These are phyloP conservation scores for Aschersonia sp. DNA, from an alignment of 2,329 filamentous ascomycete species.

Conservation along the genomic window DNA sequence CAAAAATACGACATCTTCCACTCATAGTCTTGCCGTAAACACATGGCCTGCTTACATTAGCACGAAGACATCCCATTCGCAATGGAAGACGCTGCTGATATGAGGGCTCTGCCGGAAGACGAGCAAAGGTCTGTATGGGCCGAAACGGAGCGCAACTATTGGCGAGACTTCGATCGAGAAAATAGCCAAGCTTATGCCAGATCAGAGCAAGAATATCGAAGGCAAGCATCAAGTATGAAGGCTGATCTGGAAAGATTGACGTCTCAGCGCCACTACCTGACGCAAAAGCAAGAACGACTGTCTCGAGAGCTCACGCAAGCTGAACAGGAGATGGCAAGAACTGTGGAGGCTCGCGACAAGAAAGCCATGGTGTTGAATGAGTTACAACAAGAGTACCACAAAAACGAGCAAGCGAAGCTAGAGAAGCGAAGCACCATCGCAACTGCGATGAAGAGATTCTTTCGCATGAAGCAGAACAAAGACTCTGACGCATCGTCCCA, in stretches of 20 bases:
- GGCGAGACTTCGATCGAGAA: slow-evolving; percentile 13
- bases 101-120: slow-evolving; percentile 15
- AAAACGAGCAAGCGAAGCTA: slow-evolving; percentile 13
- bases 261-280: slow-evolving; percentile 13
- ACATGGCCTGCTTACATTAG: not conserved
- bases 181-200: slow-evolving; percentile 10
- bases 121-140: slow-evolving; percentile 20
- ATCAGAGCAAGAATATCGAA: slow-evolving; percentile 12
- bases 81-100: slow-evolving; percentile 9
- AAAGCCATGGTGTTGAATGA: slow-evolving; percentile 18
- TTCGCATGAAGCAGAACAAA: slow-evolving; percentile 15
- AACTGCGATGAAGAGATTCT: slow-evolving; percentile 18
- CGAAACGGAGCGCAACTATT: slow-evolving; percentile 21
- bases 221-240: slow-evolving; percentile 11
- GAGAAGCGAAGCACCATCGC: slow-evolving; percentile 13
- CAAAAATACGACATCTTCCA: not conserved
- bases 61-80: not conserved
- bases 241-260: slow-evolving; percentile 15
- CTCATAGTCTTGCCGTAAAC: not conserved
- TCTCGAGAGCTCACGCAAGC: slow-evolving; percentile 16
- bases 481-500: slow-evolving; percentile 6
- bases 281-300: slow-evolving; percentile 14
- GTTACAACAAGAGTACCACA: slow-evolving; percentile 17
- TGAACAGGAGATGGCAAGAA: slow-evolving; percentile 23
- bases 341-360: slow-evolving; percentile 14